These are phyloP conservation scores for Globisporangium solare DNA, from an alignment of 352 stramenopile genomes.

Conservation along the genomic window DNA sequence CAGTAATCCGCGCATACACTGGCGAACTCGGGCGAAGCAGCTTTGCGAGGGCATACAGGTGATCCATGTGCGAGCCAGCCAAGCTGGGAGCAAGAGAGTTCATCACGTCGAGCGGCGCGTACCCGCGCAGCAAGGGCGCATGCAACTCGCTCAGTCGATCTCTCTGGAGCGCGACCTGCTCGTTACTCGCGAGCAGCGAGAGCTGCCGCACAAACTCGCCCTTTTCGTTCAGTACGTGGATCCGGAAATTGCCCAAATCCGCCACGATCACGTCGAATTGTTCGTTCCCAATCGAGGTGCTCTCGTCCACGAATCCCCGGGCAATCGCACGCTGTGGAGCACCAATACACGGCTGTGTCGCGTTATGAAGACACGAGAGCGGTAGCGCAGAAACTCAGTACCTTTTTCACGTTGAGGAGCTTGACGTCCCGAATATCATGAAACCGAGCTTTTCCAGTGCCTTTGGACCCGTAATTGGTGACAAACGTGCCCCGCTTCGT, in stretches of 20 bases:
- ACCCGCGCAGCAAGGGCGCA: slow-evolving; percentile 25
- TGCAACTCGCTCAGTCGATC: slow-evolving; percentile 25
- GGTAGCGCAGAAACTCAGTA: slow-evolving; percentile 6
- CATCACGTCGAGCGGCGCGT: slow-evolving; percentile 17
- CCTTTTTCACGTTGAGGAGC: slow-evolving; percentile 59
- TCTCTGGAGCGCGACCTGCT: slow-evolving; percentile 41
- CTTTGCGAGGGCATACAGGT: slow-evolving; percentile 30
- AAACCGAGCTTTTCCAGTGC: slow-evolving; percentile 28
- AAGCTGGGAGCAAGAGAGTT: slow-evolving; percentile 15
- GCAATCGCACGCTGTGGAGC: slow-evolving; percentile 30
- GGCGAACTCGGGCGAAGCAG: slow-evolving; percentile 36
- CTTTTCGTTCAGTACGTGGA: slow-evolving; percentile 64
- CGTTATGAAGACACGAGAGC: too few species aligned
- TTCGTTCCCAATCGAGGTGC: slow-evolving; percentile 40
- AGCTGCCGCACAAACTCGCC: slow-evolving; percentile 48
- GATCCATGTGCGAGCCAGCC: slow-evolving; percentile 20
- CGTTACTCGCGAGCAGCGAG: slow-evolving; percentile 35
- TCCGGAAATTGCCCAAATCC: slow-evolving; percentile 58
- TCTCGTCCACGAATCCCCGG: slow-evolving; percentile 31
- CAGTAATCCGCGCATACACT: slow-evolving; percentile 33
- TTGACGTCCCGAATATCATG: slow-evolving; percentile 49
- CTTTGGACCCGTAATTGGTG: slow-evolving; percentile 34
- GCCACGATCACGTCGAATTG: slow-evolving; percentile 68
- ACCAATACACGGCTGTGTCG: not conserved
- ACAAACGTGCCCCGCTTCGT: slow-evolving; percentile 59